phyloP scores from a whole-genome alignment of 1,139 yeast species.

The Scheffersomyces parashehatae region DNA sequence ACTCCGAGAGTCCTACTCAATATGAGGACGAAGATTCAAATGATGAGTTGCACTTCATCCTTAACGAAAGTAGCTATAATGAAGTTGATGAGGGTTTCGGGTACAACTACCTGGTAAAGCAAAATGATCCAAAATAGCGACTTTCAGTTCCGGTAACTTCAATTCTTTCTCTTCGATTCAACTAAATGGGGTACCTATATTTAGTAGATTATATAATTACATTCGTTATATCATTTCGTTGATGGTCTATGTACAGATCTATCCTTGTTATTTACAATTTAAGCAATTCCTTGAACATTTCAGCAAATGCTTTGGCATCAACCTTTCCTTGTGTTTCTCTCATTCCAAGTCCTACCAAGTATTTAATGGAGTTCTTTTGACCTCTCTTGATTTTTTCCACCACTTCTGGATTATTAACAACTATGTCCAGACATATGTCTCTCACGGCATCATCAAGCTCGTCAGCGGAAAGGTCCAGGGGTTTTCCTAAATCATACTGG shows the following conservation, averaged over 20 bases:
- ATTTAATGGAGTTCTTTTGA: constrained; percentile 68
- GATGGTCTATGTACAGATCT: background rate
- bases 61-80: background rate
- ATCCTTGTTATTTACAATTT: constrained; percentile 1
- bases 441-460: constrained; percentile 46
- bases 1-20: background rate
- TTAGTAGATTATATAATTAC: background rate
- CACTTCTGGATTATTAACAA: constrained; percentile 54
- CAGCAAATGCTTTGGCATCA: constrained; percentile 49
- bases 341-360: constrained; percentile 85
- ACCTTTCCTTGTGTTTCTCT: constrained; percentile 69
- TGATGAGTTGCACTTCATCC: background rate
- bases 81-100: background rate
- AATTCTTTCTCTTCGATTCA: no score
- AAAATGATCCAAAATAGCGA: background rate
- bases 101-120: background rate
- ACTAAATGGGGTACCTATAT: background rate
- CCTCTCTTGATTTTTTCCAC: constrained; percentile 59
- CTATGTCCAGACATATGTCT: constrained; percentile 53
- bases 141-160: background rate
- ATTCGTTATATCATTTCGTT: background rate
- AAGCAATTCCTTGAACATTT: constrained; percentile 36
- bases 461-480: constrained; percentile 28
- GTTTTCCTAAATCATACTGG: constrained; percentile 54
- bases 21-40: background rate